Evolutionary conservation across 805 yeast species (phyloP).

Genomic region (Lipomyces sp.): DNA sequence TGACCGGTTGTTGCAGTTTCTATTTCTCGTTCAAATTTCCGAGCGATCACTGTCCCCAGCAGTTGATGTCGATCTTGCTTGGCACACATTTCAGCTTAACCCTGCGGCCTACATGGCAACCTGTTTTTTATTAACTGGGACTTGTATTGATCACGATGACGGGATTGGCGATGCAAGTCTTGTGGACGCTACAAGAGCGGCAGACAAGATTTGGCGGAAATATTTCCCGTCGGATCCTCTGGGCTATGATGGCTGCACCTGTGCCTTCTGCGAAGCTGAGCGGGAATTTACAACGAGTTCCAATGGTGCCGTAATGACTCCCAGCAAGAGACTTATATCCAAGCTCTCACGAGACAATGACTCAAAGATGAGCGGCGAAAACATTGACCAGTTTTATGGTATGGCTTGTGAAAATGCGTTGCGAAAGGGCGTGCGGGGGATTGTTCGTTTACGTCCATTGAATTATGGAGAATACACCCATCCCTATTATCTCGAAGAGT

Average conservation of each 20-base stretch:
- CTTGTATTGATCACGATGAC: constrained; percentile 6
- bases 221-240: neutral
- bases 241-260: constrained; percentile 11
- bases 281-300: neutral
- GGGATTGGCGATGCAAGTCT: neutral
- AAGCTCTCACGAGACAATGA: neutral
- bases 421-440: neutral
- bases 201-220: neutral
- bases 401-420: constrained; percentile 1
- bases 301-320: neutral
- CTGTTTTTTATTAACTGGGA: neutral
- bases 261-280: constrained; percentile 8
- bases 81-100: constrained; percentile 30
- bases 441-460: too few species aligned
- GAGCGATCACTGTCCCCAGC: constrained; percentile 21
- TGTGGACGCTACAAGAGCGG: neutral
- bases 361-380: neutral
- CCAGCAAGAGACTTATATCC: neutral
- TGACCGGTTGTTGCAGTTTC: constrained; percentile 14
- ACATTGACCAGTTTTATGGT: constrained; percentile 6
- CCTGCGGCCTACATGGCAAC: constrained; percentile 5
- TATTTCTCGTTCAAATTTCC: constrained; percentile 11
- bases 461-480: too few species aligned
- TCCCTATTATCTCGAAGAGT: too few species aligned
- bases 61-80: constrained; percentile 27